Conservation (phyloP, 2,329 filamentous ascomycete genomes). For the Mycosphaerelloides madeirae region DNA sequence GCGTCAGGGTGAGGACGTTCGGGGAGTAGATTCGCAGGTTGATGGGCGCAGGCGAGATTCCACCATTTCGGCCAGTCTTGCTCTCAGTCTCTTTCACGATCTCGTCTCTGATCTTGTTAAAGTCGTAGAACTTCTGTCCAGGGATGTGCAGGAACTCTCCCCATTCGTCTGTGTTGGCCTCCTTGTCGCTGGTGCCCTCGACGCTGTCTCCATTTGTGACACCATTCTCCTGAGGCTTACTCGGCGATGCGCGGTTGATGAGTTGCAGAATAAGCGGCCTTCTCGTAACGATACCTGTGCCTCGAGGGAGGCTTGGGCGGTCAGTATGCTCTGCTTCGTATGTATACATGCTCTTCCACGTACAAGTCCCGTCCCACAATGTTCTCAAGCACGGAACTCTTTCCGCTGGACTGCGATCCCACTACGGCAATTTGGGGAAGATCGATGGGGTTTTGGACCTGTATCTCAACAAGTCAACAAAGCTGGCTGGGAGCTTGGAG, state of each 20-base stretch:
- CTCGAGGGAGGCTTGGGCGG: conserved; percentile 74
- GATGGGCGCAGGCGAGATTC: conserved; percentile 94
- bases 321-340: conserved; percentile 9
- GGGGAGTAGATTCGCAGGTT: conserved; percentile 98
- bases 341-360: conserved; percentile 38
- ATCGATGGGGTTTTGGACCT: conserved; percentile 99
- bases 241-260: conserved; percentile 70
- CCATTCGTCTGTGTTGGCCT: conserved; percentile 93
- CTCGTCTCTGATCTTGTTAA: conserved; percentile 96
- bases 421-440: conserved; percentile 97
- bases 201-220: conserved; percentile 69
- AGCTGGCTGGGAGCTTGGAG: conserved; percentile 4
- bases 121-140: conserved; percentile 95
- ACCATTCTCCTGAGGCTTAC: conserved; percentile 65
- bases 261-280: conserved; percentile 94
- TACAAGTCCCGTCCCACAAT: conserved; percentile 99
- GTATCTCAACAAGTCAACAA: conserved; percentile 22
- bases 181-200: conserved; percentile 67
- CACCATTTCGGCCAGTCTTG: conserved; percentile 92
- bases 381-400: conserved; percentile 98
- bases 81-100: conserved; percentile 94
- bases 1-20: conserved; percentile 88
- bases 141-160: conserved; percentile 98
- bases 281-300: conserved; percentile 93
- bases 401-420: conserved; percentile 96